Conservation (phyloP, 352 stramenopile genomes). For the Thraustochytrium sp. region DNA sequence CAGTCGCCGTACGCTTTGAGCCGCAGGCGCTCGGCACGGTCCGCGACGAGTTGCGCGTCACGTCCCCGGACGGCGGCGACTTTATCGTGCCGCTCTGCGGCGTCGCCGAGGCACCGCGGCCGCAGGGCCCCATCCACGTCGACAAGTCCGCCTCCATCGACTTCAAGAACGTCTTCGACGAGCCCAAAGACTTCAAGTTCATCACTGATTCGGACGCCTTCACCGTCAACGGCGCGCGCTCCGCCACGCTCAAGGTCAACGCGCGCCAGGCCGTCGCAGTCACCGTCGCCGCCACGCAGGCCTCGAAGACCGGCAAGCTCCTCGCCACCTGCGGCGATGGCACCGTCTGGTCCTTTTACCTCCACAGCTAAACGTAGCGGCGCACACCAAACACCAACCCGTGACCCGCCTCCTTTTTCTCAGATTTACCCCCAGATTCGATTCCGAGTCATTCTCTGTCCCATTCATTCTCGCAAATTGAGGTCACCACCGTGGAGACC, state of each 20-base stretch:
- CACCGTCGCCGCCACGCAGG: constrained; percentile 48
- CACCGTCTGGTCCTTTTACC: constrained; percentile 76
- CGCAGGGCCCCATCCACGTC: constrained; percentile 69
- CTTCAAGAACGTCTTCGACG: constrained; percentile 81
- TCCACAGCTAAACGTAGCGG: constrained; percentile 44
- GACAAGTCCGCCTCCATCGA: constrained; percentile 62
- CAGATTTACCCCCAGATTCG: no score
- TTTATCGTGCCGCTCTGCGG: constrained; percentile 75
- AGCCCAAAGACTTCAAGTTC: constrained; percentile 65
- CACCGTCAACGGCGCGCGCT: constrained; percentile 49
- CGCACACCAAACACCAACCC: not conserved
- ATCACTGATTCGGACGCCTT: constrained; percentile 70
- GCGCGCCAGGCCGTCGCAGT: constrained; percentile 60
- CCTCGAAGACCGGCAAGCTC: constrained; percentile 62
- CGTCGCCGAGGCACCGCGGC: constrained; percentile 63
- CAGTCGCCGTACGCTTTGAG: constrained; percentile 73
- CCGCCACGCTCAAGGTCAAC: constrained; percentile 48
- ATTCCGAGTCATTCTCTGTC: no score
- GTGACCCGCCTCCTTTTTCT: not conserved
- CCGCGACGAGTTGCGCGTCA: constrained; percentile 65
- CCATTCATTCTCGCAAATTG: no score
- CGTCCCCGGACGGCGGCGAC: constrained; percentile 62
- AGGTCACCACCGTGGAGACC: no score
- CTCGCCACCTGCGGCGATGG: constrained; percentile 70
- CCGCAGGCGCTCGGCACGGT: constrained; percentile 75